Evolutionary conservation across 2,329 filamentous ascomycete genomes (phyloP), one percentile per base, ranked within the genome.

Genomic region (Alternaria gaisen): DNA sequence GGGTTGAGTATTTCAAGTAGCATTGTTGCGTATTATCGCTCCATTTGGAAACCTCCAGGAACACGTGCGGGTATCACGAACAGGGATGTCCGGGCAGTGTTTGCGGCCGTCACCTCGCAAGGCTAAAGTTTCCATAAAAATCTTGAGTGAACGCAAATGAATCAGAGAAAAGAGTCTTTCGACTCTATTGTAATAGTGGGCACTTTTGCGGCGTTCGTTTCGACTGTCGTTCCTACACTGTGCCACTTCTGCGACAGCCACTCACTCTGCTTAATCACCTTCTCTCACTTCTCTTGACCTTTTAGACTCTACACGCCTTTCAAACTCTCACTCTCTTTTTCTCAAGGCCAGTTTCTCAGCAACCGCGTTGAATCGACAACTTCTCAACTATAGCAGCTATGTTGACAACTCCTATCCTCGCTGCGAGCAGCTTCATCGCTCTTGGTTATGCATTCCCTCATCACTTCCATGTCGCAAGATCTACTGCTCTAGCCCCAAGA

Each of bases 351-450:
- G 4, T 28, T 20, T 6, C 7, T 20, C 32, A 36, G 30, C 32
- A 47, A 9, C 18, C 22, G 34, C 24, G n/a, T 26, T 51, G 5
- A 2, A 18, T 2, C 14, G 16, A 36, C 20, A 51, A 41, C 24
- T 42, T 20, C 36, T 30, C 50, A 24, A n/a, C 24, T 41, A 4
- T 3, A 42, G 38, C 26, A 20, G 32, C 18, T 10, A 42, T 41
- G 50, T 28, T 42, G 22, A 12, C 34, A 42, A 43, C n/a, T 28
- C 12, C 50, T 30, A 30, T 42, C 12, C 16, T 52, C 58, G 53
- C 70, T 60, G 72, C 69, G 66, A 71, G 67, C 72, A 74, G 73
- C 66, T 53, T 75, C 56, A 65, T 74, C 48, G 64, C 67, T 32
- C 48, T 73, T 62, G 56, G 68, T 20, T 56, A 63, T 28, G 72